Conservation (phyloP, 345 rosid genomes). For the Mallotus nudiflorus region DNA sequence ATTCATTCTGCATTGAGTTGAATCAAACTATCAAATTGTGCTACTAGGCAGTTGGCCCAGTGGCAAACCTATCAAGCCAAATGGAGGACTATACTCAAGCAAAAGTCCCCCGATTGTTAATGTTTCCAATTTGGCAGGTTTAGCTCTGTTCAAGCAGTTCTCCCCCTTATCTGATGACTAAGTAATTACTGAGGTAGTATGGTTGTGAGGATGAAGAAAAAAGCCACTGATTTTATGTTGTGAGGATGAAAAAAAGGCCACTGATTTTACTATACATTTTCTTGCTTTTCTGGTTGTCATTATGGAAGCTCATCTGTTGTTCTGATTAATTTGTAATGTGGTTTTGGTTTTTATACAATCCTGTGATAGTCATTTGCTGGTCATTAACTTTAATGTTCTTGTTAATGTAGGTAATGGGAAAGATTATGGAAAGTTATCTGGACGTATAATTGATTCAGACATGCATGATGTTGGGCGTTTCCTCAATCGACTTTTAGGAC, state of each 20-base stretch:
- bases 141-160: background rate
- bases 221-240: background rate
- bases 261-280: slow-evolving; percentile 4
- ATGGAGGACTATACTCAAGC: background rate
- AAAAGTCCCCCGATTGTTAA: background rate
- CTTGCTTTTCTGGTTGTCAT: background rate
- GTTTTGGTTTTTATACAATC: no score
- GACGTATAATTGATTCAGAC: slow-evolving; percentile 96
- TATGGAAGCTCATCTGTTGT: background rate
- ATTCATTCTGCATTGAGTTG: background rate
- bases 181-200: background rate
- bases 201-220: background rate
- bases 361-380: background rate
- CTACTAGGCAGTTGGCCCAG: background rate
- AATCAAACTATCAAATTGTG: background rate
- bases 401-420: slow-evolving; percentile 70
- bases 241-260: background rate
- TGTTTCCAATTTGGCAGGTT: background rate
- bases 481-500: slow-evolving; percentile 88
- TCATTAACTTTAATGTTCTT: slow-evolving; percentile 12
- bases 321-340: no score
- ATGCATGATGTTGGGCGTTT: slow-evolving; percentile 98
- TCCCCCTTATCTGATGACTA: background rate
- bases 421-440: slow-evolving; percentile 88
- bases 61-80: background rate